Conservation (phyloP, 2,329 filamentous ascomycete genomes). For the Rhexocercosporidium sp. region DNA sequence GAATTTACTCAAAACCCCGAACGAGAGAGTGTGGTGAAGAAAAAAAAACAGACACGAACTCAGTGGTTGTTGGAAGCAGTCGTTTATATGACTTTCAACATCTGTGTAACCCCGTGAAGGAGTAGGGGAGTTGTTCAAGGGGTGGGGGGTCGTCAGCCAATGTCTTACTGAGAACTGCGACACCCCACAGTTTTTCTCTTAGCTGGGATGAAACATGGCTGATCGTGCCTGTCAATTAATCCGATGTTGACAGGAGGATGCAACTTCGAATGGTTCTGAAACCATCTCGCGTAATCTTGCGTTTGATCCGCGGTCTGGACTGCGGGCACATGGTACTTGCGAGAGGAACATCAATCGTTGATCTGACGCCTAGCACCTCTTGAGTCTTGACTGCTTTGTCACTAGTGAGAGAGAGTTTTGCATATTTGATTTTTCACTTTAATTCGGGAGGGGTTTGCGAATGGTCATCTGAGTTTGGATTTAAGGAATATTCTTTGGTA, state of each 20-base stretch:
- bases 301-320: conserved; percentile 9
- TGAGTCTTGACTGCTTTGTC: conserved; percentile 1
- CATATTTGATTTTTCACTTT: neutral
- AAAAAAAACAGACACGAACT: neutral
- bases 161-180: no score
- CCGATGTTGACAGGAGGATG: conserved; percentile 4
- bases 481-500: neutral
- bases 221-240: conserved; percentile 8
- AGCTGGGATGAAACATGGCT: conserved; percentile 9
- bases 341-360: neutral
- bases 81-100: neutral
- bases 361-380: no score
- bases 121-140: neutral
- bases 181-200: no score
- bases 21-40: neutral
- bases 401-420: neutral
- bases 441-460: neutral
- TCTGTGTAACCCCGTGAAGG: neutral
- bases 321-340: neutral
- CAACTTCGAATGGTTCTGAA: conserved; percentile 6
- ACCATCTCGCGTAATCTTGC: neutral
- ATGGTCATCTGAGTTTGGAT: neutral
- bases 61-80: neutral
- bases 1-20: conserved; percentile 1
- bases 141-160: no score